Percentiles rank a stretch among this genome's conserved stretches.
These are phyloP conservation scores for Thelonectria olida DNA, from an alignment of 2,329 filamentous ascomycete species.

Conservation along the genomic window DNA sequence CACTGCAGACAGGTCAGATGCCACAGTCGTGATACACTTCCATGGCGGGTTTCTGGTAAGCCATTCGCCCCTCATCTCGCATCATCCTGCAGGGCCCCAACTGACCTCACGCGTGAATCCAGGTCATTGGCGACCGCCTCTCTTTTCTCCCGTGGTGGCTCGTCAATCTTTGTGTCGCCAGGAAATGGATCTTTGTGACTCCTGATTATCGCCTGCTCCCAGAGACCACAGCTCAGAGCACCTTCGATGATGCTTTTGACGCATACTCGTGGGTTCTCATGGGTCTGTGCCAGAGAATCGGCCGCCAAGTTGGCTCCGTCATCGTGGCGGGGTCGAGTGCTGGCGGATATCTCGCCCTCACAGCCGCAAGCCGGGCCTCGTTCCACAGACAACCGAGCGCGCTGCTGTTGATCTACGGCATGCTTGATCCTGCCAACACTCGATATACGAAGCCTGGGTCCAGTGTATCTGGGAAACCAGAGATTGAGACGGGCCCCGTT, in stretches of 20 bases:
- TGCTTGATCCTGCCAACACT: conserved; percentile 22
- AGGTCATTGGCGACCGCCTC: conserved; percentile 35
- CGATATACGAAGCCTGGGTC: conserved; percentile 28
- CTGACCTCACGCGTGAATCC: accelerated
- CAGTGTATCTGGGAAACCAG: conserved; percentile 21
- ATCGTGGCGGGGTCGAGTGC: conserved; percentile 35
- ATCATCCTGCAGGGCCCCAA: not conserved
- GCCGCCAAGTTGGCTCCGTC: conserved; percentile 18
- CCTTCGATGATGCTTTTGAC: conserved; percentile 28
- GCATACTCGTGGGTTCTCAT: conserved; percentile 33
- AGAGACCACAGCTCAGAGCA: conserved; percentile 29
- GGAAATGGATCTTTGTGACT: conserved; percentile 36
- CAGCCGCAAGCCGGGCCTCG: conserved; percentile 11
- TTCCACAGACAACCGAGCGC: conserved; percentile 19
- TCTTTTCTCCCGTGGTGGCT: conserved; percentile 34
- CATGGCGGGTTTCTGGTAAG: conserved; percentile 33
- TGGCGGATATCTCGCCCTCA: conserved; percentile 28
- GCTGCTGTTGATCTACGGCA: conserved; percentile 29
- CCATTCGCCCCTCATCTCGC: accelerated
- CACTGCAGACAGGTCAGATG: conserved; percentile 1
- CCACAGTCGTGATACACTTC: conserved; percentile 32
- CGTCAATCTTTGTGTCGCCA: conserved; percentile 23
- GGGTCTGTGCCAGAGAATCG: conserved; percentile 9
- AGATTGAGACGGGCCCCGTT: conserved; percentile 21
- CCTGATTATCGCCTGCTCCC: conserved; percentile 36